Evolutionary conservation across 352 stramenopile species (phyloP).

Genomic region (Pythium aristosporum): DNA sequence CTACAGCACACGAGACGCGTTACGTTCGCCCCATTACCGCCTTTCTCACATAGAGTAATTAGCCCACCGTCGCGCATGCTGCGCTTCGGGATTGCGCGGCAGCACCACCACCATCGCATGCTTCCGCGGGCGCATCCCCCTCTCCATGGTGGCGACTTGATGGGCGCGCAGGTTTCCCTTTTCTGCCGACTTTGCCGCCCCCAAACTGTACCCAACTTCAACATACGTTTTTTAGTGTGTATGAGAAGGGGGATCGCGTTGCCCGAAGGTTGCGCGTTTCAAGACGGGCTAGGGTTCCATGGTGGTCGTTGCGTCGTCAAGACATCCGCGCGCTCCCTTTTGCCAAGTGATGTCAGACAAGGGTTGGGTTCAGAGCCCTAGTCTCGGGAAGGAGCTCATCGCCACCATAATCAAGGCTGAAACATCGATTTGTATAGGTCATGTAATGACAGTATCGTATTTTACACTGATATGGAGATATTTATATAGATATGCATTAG

Average conservation of each 20-base stretch:
- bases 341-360: not conserved
- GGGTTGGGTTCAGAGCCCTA: constrained; percentile 5
- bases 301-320: constrained; percentile 12
- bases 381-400: no score
- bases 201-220: constrained; percentile 24
- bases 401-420: no score
- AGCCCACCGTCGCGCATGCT: constrained; percentile 1
- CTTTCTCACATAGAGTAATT: not conserved
- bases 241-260: constrained; percentile 1
- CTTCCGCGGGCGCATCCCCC: constrained; percentile 19
- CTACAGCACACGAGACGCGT: not conserved
- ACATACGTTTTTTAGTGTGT: constrained; percentile 14
- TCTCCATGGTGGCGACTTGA: not conserved
- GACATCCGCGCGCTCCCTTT: not conserved
- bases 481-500: no score
- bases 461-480: no score
- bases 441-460: no score
- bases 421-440: no score
- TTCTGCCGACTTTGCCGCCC: constrained; percentile 5
- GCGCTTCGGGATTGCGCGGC: not conserved
- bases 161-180: constrained; percentile 3
- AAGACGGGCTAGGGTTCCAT: constrained; percentile 5
- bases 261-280: constrained; percentile 26
- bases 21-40: not conserved
- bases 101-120: constrained; percentile 31